Percentiles rank a stretch among this genome's conserved stretches.
Conservation (phyloP, 805 yeast species). For the Nakazawaea wickerhamii region DNA sequence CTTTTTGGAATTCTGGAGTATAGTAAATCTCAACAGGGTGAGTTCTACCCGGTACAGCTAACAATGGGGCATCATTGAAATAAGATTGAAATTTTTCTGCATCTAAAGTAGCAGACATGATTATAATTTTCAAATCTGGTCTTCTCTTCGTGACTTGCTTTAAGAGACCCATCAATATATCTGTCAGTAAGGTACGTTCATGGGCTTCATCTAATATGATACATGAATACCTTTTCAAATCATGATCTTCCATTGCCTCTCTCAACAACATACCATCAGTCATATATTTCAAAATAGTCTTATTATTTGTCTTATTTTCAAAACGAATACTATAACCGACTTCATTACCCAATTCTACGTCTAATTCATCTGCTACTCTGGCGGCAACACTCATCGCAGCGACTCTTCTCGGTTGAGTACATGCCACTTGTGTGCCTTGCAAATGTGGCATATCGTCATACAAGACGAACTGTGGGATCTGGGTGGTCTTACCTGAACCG, state of each 20-base stretch:
- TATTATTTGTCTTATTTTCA: conserved; percentile 77
- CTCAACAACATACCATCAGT: conserved; percentile 97
- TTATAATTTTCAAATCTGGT: conserved; percentile 83
- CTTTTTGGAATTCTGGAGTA: conserved; percentile 95
- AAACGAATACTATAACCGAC: conserved; percentile 95
- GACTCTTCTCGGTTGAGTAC: conserved; percentile 96
- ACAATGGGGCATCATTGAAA: conserved; percentile 85
- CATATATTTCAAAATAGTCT: conserved; percentile 89
- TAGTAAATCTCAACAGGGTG: conserved; percentile 95
- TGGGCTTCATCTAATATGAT: conserved; percentile 96
- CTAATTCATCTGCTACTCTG: conserved; percentile 97
- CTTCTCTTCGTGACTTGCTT: conserved; percentile 77
- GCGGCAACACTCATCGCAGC: conserved; percentile 99
- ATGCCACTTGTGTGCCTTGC: conserved; percentile 79
- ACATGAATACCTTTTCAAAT: conserved; percentile 74
- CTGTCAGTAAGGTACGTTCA: conserved; percentile 95
- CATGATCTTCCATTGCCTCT: conserved; percentile 96
- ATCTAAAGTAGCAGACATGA: conserved; percentile 97
- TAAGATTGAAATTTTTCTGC: conserved; percentile 92
- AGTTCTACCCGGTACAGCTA: conserved; percentile 97
- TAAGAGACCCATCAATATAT: conserved; percentile 90
- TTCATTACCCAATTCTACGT: conserved; percentile 85
- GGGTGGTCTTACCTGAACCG: conserved; percentile 98
- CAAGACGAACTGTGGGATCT: conserved; percentile 92
- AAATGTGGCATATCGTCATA: conserved; percentile 92